Evolutionary conservation across 139 green algal genomes (phyloP), one percentile per base, ranked within the genome.

Genomic region (Micromonas pusilla): DNA sequence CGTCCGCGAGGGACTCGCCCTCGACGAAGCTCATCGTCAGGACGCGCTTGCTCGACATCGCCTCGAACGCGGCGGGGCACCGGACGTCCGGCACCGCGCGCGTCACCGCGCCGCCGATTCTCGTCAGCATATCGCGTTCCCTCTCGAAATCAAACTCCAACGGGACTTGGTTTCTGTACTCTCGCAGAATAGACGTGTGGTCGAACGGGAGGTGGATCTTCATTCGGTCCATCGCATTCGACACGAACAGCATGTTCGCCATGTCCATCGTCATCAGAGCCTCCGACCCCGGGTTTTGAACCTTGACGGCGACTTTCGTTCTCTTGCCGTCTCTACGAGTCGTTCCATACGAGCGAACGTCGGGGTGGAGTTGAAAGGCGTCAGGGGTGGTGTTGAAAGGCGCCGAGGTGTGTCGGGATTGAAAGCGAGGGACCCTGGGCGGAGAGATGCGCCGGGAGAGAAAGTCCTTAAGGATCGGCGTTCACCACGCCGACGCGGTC

Each of bases 91-190:
- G 19, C 26, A 34, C 23, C 30, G 4, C 31, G 21, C 2, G 2
- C 19, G 3, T 25, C 2, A 75, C 62, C 36, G 21, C 28, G 19
- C 62, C 6, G 19, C 68, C 37, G 23, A 80, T 64, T 1, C 9
- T 20, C 19, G n/a, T 33, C 6, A 80, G 52, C 75, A 80, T 72
- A 9, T 38, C 3, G 21, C 20, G 23, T 52, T 80, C 75, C 6
- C 75, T n/a, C 6, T 52, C n/a, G 63, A 80, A 80, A 31, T 80
- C 75, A 31, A 80, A 80, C 31, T 80, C 75, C 6, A 66, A 21
- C 25, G 75, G 75, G 21, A 80, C 62, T 60, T 80, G 75, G 25
- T 62, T 13, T 2, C 26, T 3, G 66, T 80, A 80, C 37, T 80
- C 75, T 36, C n/a, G 26, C 3, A 80, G 62, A 26, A 72, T 31